Evolutionary conservation across 2,329 filamentous ascomycete species (phyloP).

Genomic region (Hypoxylon sp.): DNA sequence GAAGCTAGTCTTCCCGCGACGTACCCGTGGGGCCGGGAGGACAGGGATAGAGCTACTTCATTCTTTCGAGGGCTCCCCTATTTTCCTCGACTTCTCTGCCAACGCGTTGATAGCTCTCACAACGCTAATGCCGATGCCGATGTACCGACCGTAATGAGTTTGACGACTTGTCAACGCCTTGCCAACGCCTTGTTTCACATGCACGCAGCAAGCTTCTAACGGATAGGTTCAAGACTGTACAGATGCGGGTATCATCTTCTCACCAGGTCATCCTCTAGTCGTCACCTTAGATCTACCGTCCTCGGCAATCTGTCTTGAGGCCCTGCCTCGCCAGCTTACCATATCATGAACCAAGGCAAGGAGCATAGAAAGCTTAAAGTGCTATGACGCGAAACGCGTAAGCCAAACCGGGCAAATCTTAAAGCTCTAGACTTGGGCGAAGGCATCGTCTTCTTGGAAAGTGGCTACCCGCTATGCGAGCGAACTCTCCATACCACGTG

Average conservation of each 20-base stretch:
- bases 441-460: conserved; percentile 11
- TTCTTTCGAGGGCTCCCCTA: neutral
- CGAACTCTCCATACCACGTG: conserved; percentile 21
- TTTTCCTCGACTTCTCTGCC: neutral
- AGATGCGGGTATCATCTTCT: conserved; percentile 15
- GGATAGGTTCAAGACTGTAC: neutral
- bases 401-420: conserved; percentile 7
- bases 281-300: conserved; percentile 19
- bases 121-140: neutral
- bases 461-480: conserved; percentile 10
- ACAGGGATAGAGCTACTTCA: conserved; percentile 6
- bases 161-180: neutral
- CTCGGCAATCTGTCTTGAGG: conserved; percentile 8
- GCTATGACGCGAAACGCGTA: conserved; percentile 18
- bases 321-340: neutral
- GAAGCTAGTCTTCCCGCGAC: conserved; percentile 15
- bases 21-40: conserved; percentile 11
- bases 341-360: conserved; percentile 1
- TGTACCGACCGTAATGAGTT: neutral
- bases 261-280: neutral
- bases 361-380: neutral
- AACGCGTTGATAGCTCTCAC: neutral
- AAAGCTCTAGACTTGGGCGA: neutral
- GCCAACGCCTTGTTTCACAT: conserved; percentile 16
- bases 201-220: conserved; percentile 6